phyloP scores from a whole-genome alignment of 2,329 filamentous ascomycete genomes.

The Sclerotinia minor region DNA sequence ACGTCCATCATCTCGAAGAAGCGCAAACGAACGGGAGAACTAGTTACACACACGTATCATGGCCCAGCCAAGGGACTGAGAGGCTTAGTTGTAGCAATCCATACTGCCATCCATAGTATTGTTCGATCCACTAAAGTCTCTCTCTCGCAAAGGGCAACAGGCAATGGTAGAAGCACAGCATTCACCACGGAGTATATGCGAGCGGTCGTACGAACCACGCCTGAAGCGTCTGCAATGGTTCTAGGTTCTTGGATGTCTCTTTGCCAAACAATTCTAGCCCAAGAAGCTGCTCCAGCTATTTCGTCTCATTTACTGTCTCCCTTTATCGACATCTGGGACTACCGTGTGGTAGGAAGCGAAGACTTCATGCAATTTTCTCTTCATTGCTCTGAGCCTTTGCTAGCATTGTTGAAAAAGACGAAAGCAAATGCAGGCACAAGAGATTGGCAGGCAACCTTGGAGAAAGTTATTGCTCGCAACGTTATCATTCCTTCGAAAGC shows the following conservation, averaged over 20 bases:
- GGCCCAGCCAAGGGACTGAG: conserved; percentile 10
- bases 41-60: conserved; percentile 26
- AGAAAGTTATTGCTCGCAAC: conserved; percentile 42
- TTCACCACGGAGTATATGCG: conserved; percentile 41
- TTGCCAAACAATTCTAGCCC: conserved; percentile 28
- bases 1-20: conserved; percentile 42
- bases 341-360: conserved; percentile 30
- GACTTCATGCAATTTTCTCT: conserved; percentile 40
- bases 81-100: conserved; percentile 34
- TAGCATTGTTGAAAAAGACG: conserved; percentile 36
- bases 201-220: conserved; percentile 37
- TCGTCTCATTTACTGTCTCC: conserved; percentile 34
- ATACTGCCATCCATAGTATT: conserved; percentile 32
- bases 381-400: conserved; percentile 37
- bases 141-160: background rate
- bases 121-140: conserved; percentile 29
- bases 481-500: conserved; percentile 42
- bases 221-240: conserved; percentile 38
- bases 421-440: conserved; percentile 18
- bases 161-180: conserved; percentile 26
- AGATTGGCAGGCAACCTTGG: conserved; percentile 36
- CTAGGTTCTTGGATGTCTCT: conserved; percentile 40
- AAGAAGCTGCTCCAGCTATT: conserved; percentile 2
- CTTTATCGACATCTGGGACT: conserved; percentile 40
- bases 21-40: conserved; percentile 38